Evolutionary conservation across 164 flowering plant genomes (phyloP).

Genomic region (Pachysandra terminalis): DNA sequence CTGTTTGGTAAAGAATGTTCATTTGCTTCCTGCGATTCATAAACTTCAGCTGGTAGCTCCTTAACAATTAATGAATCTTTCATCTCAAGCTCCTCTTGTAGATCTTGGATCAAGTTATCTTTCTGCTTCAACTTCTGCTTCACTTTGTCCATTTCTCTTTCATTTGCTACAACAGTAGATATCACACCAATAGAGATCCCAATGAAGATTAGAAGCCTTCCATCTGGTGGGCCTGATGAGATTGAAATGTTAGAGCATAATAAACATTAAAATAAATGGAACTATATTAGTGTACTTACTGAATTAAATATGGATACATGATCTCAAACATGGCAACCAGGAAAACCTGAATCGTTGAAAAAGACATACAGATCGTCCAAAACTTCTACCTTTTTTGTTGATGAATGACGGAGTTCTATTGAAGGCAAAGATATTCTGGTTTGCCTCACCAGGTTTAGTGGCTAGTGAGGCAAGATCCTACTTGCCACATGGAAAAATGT

Average conservation of each 20-base stretch:
- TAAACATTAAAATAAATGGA: not conserved
- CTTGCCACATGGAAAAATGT: too few relatives aligned
- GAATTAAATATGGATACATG: not conserved
- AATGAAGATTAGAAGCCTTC: constrained; percentile 38
- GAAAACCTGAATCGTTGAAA: not conserved
- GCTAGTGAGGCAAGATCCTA: too few relatives aligned
- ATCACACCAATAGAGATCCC: constrained; percentile 67
- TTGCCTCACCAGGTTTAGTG: too few relatives aligned
- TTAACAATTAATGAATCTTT: constrained; percentile 72
- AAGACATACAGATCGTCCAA: not conserved
- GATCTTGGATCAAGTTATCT: constrained; percentile 76
- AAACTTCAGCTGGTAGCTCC: constrained; percentile 58
- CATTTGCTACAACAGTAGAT: constrained; percentile 36
- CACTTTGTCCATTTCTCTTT: constrained; percentile 57
- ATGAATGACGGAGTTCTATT: too few relatives aligned
- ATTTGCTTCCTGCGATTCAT: constrained; percentile 31
- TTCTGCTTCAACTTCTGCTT: constrained; percentile 54
- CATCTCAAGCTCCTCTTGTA: constrained; percentile 92
- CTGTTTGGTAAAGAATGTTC: constrained; percentile 17
- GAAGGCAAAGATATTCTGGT: too few relatives aligned
- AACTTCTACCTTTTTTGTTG: too few relatives aligned
- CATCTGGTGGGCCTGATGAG: constrained; percentile 39
- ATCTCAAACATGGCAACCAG: not conserved
- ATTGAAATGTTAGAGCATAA: constrained; percentile 6
- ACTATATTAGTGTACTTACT: not conserved